Evolutionary conservation across 202 grass and related monocot species (phyloP), one percentile per base, ranked within the genome.

Genomic region (Schoenoplectus tabernaemontani): DNA sequence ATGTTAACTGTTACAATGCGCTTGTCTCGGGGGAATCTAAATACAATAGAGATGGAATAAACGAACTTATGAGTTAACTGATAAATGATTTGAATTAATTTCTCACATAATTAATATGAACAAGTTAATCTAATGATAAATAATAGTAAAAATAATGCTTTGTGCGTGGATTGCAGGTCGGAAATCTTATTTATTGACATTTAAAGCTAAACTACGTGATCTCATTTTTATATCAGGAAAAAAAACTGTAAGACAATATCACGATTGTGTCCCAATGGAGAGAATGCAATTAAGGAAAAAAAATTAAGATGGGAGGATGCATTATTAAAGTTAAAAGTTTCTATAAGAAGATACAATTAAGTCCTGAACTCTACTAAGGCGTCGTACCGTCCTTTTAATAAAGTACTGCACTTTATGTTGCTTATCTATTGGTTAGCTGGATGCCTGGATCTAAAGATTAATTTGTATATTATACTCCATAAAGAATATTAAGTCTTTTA

Each of bases 361-460:
- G 7, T 5, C 7, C 32, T n/a, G 74, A 9, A 57, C 36, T 77
- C 24, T 36, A 58, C 32, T 59, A n/a, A 37, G 15, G 15, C 15
- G 36, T 77, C 77, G 57, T 79, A 62, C 77, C 77, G 22, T 63
- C 76, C 77, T 57, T 79, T 17, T 46, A 32, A 58, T 13, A 36
- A 46, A 34, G 46, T 43, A 61, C 32, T 32, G 24, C 77, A 80
- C 77, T 62, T 64, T 79, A n/a, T 80, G 2, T 54, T 78, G 61
- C 76, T 79, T 28, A 48, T 47, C 54, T 44, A 30, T 6, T 63
- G 15, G 11, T 56, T 62, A n/a, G 59, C 78, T 80, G 78, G 58
- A 80, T 28, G 28, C 28, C 28, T 28, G 28, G 28, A 28, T 28
- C 28, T 28, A 28, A 28, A 28, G 28, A 28, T 28, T 28, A 28